phyloP scores from a whole-genome alignment of 176 grass and related monocot species.

The Aechmea fasciata region DNA sequence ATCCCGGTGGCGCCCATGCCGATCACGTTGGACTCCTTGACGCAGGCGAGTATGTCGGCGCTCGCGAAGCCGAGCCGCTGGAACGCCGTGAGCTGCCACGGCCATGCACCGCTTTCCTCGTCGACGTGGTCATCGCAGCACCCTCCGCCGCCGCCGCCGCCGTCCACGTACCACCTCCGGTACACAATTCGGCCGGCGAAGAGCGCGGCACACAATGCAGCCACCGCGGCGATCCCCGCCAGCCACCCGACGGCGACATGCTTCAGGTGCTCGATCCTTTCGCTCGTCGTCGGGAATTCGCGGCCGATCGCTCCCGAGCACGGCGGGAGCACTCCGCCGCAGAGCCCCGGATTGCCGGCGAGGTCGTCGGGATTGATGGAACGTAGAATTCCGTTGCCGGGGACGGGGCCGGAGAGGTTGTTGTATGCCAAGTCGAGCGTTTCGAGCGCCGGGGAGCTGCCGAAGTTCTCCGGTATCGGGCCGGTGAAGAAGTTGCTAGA shows the following conservation, averaged over 20 bases:
- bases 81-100: constrained; percentile 78
- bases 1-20: constrained; percentile 88
- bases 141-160: constrained; percentile 12
- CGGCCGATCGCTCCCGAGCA: constrained; percentile 27
- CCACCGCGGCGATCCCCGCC: constrained; percentile 28
- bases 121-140: constrained; percentile 26
- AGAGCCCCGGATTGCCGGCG: constrained; percentile 64
- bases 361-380: constrained; percentile 80
- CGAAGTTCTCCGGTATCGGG: constrained; percentile 78
- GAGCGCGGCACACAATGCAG: constrained; percentile 32
- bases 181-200: constrained; percentile 50
- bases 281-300: constrained; percentile 5
- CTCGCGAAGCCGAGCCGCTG: constrained; percentile 68
- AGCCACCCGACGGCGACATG: constrained; percentile 48
- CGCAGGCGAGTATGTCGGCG: constrained; percentile 66
- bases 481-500: constrained; percentile 71
- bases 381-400: constrained; percentile 62
- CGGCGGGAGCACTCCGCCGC: constrained; percentile 63
- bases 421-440: constrained; percentile 81
- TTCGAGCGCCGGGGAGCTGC: constrained; percentile 81
- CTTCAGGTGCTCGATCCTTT: constrained; percentile 34
- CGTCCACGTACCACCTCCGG: constrained; percentile 42
- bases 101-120: constrained; percentile 33
- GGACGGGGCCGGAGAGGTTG: constrained; percentile 61
- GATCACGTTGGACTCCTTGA: constrained; percentile 90